Evolutionary conservation across 1,284 basidiomycete genomes (phyloP).

Genomic region (Trichosporon sp.): DNA sequence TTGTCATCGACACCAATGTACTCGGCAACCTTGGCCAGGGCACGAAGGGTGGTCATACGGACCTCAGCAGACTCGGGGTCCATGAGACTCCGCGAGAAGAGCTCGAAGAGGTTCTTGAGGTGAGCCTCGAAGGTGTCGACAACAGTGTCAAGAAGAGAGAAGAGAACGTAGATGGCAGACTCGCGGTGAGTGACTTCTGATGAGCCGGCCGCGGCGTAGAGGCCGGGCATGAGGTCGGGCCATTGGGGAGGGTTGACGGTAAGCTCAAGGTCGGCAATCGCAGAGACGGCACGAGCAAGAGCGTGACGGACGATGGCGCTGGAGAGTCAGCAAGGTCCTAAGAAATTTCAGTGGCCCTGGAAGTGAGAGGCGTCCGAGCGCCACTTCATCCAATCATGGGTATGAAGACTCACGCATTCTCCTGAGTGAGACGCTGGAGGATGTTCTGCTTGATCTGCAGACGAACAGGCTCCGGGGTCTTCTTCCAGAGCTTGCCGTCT

Average conservation of each 20-base stretch:
- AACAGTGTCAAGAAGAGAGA: slow-evolving; percentile 85
- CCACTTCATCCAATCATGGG: not conserved
- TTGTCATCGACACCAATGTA: slow-evolving; percentile 89
- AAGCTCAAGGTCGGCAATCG: slow-evolving; percentile 87
- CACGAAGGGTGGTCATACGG: slow-evolving; percentile 82
- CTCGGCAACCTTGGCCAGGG: slow-evolving; percentile 86
- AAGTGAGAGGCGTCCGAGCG: not conserved
- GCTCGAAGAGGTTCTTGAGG: slow-evolving; percentile 70
- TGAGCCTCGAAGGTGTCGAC: slow-evolving; percentile 80
- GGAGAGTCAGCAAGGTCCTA: not conserved
- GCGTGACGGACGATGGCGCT: slow-evolving; percentile 85
- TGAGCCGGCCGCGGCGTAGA: slow-evolving; percentile 74
- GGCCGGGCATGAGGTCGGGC: slow-evolving; percentile 83
- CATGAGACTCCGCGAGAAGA: slow-evolving; percentile 71
- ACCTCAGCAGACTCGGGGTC: slow-evolving; percentile 91
- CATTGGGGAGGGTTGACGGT: slow-evolving; percentile 65
- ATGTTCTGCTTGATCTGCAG: slow-evolving; percentile 81
- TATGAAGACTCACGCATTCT: slow-evolving; percentile 62
- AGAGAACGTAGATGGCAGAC: slow-evolving; percentile 86
- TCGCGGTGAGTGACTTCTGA: slow-evolving; percentile 72
- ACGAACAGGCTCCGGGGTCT: slow-evolving; percentile 66
- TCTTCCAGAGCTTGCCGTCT: slow-evolving; percentile 78
- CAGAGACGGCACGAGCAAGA: slow-evolving; percentile 85
- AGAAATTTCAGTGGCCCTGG: slow-evolving; percentile 1
- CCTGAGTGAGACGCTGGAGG: slow-evolving; percentile 71